phyloP scores from a whole-genome alignment of 495 filamentous ascomycete species.

The Hypoxylon cercidicola region DNA sequence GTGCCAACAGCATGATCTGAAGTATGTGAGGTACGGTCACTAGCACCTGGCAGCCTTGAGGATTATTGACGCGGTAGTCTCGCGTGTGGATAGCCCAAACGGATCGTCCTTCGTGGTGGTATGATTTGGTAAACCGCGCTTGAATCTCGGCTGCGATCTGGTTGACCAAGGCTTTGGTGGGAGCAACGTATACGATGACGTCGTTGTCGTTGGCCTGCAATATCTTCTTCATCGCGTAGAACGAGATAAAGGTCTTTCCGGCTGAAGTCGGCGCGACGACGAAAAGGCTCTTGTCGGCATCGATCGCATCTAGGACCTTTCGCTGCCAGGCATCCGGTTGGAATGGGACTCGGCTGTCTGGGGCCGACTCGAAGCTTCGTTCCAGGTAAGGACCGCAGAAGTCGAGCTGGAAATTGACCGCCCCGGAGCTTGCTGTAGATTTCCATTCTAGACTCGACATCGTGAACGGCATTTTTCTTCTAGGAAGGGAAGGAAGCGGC shows the following conservation, averaged over 20 bases:
- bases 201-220: slow-evolving; percentile 72
- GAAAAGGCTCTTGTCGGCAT: slow-evolving; percentile 73
- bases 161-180: slow-evolving; percentile 85
- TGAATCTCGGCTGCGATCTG: slow-evolving; percentile 81
- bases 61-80: slow-evolving; percentile 76
- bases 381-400: slow-evolving; percentile 80
- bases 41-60: slow-evolving; percentile 75
- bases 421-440: slow-evolving; percentile 9
- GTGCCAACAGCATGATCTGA: slow-evolving; percentile 79
- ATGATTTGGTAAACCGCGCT: slow-evolving; percentile 70
- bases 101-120: slow-evolving; percentile 63
- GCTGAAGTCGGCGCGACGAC: slow-evolving; percentile 82
- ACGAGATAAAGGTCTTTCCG: slow-evolving; percentile 68
- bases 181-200: slow-evolving; percentile 80
- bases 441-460: slow-evolving; percentile 8
- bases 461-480: slow-evolving; percentile 1
- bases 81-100: slow-evolving; percentile 85
- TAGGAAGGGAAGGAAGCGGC: background rate
- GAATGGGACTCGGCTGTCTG: slow-evolving; percentile 74
- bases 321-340: slow-evolving; percentile 81
- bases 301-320: slow-evolving; percentile 76
- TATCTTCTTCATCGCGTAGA: slow-evolving; percentile 83
- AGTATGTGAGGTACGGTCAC: slow-evolving; percentile 82
- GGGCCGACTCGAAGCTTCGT: slow-evolving; percentile 71
- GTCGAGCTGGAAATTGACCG: slow-evolving; percentile 68